phyloP scores from a whole-genome alignment of 2,329 filamentous ascomycete species.

The Tolypocladium nubicola region DNA sequence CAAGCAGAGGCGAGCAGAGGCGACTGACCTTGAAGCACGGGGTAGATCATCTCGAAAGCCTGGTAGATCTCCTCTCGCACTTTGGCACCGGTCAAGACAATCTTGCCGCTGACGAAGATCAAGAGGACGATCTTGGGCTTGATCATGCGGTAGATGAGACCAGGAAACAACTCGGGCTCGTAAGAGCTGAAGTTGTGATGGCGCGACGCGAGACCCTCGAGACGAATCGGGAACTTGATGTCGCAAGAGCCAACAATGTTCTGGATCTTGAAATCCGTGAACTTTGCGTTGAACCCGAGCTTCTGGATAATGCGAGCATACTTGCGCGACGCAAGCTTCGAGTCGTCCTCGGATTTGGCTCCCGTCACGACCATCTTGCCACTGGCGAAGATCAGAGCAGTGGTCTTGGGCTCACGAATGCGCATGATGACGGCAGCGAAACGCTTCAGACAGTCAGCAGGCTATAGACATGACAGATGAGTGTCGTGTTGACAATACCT shows the following conservation, averaged over 20 bases:
- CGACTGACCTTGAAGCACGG: conserved; percentile 72
- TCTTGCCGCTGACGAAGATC: conserved; percentile 98
- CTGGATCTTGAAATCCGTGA: conserved; percentile 99
- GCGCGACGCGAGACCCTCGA: conserved; percentile 89
- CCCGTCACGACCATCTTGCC: conserved; percentile 99
- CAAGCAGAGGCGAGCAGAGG: background rate
- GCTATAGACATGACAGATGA: background rate
- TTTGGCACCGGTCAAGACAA: conserved; percentile 94
- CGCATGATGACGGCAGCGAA: conserved; percentile 99
- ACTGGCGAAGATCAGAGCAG: conserved; percentile 91
- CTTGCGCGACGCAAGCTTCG: conserved; percentile 91
- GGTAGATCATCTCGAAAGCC: conserved; percentile 95
- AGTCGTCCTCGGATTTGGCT: conserved; percentile 96
- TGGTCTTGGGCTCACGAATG: conserved; percentile 98
- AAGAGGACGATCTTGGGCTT: conserved; percentile 98
- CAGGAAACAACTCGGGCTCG: conserved; percentile 95
- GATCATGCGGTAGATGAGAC: conserved; percentile 99
- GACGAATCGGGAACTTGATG: conserved; percentile 97
- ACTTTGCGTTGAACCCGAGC: conserved; percentile 98
- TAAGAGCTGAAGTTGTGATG: conserved; percentile 99
- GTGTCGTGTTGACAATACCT: conserved; percentile 52
- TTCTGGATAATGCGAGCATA: conserved; percentile 99
- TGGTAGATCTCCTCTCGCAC: conserved; percentile 97
- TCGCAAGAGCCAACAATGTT: conserved; percentile 99
- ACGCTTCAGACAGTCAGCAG: conserved; percentile 48